Conservation (phyloP, 140 eudicot genomes). For the Anethum foeniculum region DNA sequence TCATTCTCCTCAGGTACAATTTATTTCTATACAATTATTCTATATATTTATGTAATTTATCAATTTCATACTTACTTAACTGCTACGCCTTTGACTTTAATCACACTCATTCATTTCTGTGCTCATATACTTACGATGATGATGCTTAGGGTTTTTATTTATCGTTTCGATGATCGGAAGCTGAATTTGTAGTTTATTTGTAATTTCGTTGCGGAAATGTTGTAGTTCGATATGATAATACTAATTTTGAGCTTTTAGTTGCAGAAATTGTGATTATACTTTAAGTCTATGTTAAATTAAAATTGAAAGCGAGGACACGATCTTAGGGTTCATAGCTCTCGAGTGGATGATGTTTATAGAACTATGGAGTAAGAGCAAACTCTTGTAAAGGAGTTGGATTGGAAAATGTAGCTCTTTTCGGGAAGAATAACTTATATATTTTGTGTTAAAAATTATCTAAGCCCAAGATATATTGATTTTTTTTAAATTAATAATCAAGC, state of each 20-base stretch:
- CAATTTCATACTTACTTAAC: neutral
- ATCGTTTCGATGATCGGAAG: neutral
- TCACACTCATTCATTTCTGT: neutral
- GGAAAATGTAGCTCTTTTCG: neutral
- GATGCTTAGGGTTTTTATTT: neutral
- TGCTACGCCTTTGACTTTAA: constrained; percentile 1
- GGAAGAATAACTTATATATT: neutral
- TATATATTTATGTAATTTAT: neutral
- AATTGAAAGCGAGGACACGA: neutral
- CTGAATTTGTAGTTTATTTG: neutral
- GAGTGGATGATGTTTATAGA: neutral
- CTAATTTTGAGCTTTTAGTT: neutral
- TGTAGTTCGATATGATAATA: neutral
- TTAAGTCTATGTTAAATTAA: neutral
- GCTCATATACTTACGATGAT: too few species aligned
- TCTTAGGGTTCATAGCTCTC: too few species aligned
- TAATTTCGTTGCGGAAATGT: neutral
- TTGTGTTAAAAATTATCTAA: neutral
- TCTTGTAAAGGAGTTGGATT: neutral
- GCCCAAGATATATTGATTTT: neutral
- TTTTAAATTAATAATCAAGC: neutral
- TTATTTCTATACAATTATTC: neutral
- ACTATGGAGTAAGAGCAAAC: neutral
- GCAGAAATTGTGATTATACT: neutral
- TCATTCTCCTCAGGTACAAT: constrained; percentile 25